Evolutionary conservation across 768 basidiomycete species (phyloP), one percentile per base, ranked within the genome.

Genomic region (Amanita brunnescens): DNA sequence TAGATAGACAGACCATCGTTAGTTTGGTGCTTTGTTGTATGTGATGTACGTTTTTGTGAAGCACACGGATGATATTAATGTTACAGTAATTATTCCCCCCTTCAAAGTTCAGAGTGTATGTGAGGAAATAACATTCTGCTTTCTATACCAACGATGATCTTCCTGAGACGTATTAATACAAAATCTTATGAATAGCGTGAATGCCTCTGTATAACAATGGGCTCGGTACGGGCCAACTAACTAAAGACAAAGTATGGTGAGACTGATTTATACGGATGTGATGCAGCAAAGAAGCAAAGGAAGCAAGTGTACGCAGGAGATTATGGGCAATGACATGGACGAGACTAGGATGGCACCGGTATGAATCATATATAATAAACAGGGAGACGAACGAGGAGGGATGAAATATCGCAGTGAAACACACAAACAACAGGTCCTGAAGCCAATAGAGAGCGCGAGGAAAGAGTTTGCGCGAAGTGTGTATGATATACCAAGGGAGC

Each of bases 371-470:
- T 53, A 59, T 56, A 56, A 49, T 43, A 49, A 58, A 53, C 54
- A 56, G 48, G 45, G 46, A 37, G 42, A 50, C 26, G 48, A 41
- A 52, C 51, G 41, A 50, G 32, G 32, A 47, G 48, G 52, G 35
- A 49, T 49, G 38, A 54, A 48, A 52, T 54, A 54, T 53, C 57
- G 57, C 58, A 58, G 37, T 55, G 55, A 55, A 56, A 57, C 59
- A 59, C 58, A 62, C 57, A 59, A 57, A 59, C 56, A 58, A 58
- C 57, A 57, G 43, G 56, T 60, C 59, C 61, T 58, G 44, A 48
- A 53, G 53, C 53, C 47, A 58, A 49, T 54, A 52, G 56, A 51
- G 40, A 52, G 49, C 49, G 57, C 57, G 47, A 56, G 54, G 57
- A 47, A 49, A 41, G 44, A 18, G 39, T 51, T 41, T 33, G 40